Evolutionary conservation across 2,329 filamentous ascomycete genomes (phyloP).

Genomic region (Pestalotiopsis sp.): DNA sequence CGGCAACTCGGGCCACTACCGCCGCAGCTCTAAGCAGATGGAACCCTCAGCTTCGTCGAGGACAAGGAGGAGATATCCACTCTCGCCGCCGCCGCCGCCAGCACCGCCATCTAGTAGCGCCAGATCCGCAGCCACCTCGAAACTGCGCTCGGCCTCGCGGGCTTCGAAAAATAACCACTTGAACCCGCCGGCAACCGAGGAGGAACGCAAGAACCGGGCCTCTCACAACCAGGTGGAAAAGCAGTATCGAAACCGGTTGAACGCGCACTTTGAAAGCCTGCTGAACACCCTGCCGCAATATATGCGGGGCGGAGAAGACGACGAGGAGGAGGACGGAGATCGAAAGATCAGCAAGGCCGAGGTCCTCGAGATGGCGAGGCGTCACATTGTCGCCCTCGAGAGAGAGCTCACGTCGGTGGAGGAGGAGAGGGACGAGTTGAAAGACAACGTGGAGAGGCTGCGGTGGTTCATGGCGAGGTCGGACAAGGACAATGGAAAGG

Average conservation of each 20-base stretch:
- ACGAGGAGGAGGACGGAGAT: slow-evolving; percentile 31
- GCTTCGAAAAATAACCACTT: slow-evolving; percentile 38
- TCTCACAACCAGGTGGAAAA: slow-evolving; percentile 52
- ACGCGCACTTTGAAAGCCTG: slow-evolving; percentile 47
- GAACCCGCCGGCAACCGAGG: slow-evolving; percentile 34
- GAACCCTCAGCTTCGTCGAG: neutral
- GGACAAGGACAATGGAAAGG: neutral
- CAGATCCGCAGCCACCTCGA: slow-evolving; percentile 17
- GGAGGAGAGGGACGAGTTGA: slow-evolving; percentile 38
- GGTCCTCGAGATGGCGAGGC: slow-evolving; percentile 47
- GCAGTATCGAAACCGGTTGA: slow-evolving; percentile 51
- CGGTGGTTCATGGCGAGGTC: slow-evolving; percentile 28
- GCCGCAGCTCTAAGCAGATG: neutral
- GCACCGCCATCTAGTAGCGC: slow-evolving; percentile 13
- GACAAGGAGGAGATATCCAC: slow-evolving; percentile 5
- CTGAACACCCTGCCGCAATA: slow-evolving; percentile 42
- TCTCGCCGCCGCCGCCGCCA: slow-evolving; percentile 13
- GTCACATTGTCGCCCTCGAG: slow-evolving; percentile 43
- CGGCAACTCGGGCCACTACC: neutral
- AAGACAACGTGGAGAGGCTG: slow-evolving; percentile 31
- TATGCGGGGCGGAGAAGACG: slow-evolving; percentile 28
- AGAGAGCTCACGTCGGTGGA: slow-evolving; percentile 39
- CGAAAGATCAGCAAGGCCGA: slow-evolving; percentile 45
- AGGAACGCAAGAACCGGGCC: slow-evolving; percentile 36
- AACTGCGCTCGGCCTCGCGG: slow-evolving; percentile 35